phyloP scores from a whole-genome alignment of 208 protist species.

The Trypanosomatidae sp. region DNA sequence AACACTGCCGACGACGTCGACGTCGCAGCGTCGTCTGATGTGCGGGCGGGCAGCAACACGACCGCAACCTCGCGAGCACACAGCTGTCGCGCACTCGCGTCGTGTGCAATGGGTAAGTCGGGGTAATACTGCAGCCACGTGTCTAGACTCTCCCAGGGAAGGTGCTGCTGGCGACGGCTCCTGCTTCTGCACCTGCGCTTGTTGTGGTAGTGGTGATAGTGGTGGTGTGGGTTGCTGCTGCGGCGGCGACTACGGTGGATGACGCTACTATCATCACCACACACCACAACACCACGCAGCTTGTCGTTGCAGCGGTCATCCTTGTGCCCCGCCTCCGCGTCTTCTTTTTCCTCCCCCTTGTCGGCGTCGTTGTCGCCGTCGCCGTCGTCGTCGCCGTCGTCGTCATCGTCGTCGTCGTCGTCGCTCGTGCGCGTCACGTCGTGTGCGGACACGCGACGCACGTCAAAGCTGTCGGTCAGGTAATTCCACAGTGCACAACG shows the following conservation, averaged over 20 bases:
- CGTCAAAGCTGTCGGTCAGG: slow-evolving; percentile 27
- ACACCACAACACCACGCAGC: not conserved
- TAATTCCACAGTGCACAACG: slow-evolving; percentile 73
- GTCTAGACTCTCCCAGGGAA: slow-evolving; percentile 20
- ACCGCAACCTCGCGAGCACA: slow-evolving; percentile 43
- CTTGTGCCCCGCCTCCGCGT: not conserved
- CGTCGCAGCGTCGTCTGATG: slow-evolving; percentile 1
- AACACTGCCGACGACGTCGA: not conserved
- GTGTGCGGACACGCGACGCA: no score
- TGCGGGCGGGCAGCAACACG: slow-evolving; percentile 45
- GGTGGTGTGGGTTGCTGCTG: not conserved
- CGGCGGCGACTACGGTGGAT: not conserved
- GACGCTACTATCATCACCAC: not conserved
- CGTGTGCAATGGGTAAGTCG: slow-evolving; percentile 26
- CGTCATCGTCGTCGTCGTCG: slow-evolving; percentile 43
- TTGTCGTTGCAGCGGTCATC: not conserved
- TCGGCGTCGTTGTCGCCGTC: no score
- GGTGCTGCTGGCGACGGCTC: not conserved
- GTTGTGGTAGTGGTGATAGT: not conserved
- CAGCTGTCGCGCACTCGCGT: slow-evolving; percentile 14
- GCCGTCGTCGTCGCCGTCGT: slow-evolving; percentile 57
- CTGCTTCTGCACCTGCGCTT: not conserved
- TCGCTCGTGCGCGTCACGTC: slow-evolving; percentile 45
- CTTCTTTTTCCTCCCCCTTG: no score
- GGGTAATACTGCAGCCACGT: slow-evolving; percentile 42